These are phyloP conservation scores for Hevea brasiliensis DNA, from an alignment of 345 rosid species.

Conservation along the genomic window DNA sequence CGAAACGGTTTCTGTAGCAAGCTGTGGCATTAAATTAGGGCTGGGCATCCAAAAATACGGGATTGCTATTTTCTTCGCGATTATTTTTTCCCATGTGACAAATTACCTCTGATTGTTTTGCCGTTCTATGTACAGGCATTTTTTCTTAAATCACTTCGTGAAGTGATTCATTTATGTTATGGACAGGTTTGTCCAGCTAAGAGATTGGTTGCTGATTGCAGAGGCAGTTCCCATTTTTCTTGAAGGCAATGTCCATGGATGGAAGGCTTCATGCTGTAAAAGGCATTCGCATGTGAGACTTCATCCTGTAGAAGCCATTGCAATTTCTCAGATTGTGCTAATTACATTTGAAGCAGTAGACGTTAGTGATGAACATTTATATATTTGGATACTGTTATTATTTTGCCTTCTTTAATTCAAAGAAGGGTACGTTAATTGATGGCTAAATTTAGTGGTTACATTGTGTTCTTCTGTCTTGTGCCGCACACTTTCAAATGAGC, in stretches of 20 bases:
- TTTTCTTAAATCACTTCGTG: slow-evolving; percentile 27
- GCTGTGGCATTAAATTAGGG: slow-evolving; percentile 51
- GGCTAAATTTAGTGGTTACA: slow-evolving; percentile 10
- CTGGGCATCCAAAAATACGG: slow-evolving; percentile 20
- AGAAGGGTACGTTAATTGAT: slow-evolving; percentile 34
- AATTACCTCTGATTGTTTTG: slow-evolving; percentile 34
- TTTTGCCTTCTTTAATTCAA: slow-evolving; percentile 30
- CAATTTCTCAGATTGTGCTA: slow-evolving; percentile 11
- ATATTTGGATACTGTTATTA: slow-evolving; percentile 19
- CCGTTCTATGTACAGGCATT: slow-evolving; percentile 41
- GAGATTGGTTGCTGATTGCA: slow-evolving; percentile 32
- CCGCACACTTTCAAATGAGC: background rate
- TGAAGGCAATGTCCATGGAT: slow-evolving; percentile 7
- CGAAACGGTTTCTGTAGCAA: slow-evolving; percentile 63
- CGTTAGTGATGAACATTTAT: slow-evolving; percentile 7
- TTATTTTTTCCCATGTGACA: slow-evolving; percentile 27
- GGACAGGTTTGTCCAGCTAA: slow-evolving; percentile 35
- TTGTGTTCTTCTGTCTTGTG: background rate
- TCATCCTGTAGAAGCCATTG: slow-evolving; percentile 11
- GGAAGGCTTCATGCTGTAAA: slow-evolving; percentile 7
- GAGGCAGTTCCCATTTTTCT: slow-evolving; percentile 19
- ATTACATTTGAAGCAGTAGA: slow-evolving; percentile 20
- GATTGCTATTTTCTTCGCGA: slow-evolving; percentile 30
- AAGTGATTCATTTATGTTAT: slow-evolving; percentile 30
- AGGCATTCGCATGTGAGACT: slow-evolving; percentile 9